phyloP scores from a whole-genome alignment of 2,329 filamentous ascomycete species.

The Microsporum audouinii region DNA sequence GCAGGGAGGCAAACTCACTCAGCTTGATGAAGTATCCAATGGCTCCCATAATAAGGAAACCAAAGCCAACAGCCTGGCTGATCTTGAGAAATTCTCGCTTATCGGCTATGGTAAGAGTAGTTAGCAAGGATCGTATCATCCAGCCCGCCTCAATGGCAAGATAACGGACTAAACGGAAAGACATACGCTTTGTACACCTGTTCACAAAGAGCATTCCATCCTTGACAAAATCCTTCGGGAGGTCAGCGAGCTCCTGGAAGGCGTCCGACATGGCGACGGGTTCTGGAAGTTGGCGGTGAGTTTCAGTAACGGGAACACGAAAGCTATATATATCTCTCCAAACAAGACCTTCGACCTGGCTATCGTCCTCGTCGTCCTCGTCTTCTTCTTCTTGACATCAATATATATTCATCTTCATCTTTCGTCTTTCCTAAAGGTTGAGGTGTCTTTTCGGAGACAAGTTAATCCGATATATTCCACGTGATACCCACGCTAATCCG shows the following conservation, averaged over 20 bases:
- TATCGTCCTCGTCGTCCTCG: not conserved
- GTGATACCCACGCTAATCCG: not conserved
- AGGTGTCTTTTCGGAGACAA: not conserved
- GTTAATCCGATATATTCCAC: not conserved
- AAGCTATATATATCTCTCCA: not conserved
- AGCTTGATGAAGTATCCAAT: conserved; percentile 52
- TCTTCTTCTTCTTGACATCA: not conserved
- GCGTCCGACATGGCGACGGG: conserved; percentile 43
- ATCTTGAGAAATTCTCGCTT: conserved; percentile 51
- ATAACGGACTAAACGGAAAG: not conserved
- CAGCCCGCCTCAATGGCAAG: conserved; percentile 11
- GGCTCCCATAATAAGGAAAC: conserved; percentile 49
- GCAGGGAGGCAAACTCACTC: conserved; percentile 33
- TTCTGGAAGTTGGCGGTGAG: not conserved
- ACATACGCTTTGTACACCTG: conserved; percentile 38
- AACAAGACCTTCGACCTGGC: not conserved
- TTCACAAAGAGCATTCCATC: conserved; percentile 40
- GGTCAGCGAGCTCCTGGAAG: conserved; percentile 49
- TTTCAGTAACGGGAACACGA: not conserved
- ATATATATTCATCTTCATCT: not conserved
- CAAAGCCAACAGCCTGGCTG: conserved; percentile 49
- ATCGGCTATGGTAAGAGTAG: conserved; percentile 37
- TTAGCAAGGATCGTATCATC: conserved; percentile 14
- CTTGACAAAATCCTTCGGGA: conserved; percentile 44
- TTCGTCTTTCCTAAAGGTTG: not conserved